Conservation (phyloP, 1,284 basidiomycete species). For the Ustilago loliicola region DNA sequence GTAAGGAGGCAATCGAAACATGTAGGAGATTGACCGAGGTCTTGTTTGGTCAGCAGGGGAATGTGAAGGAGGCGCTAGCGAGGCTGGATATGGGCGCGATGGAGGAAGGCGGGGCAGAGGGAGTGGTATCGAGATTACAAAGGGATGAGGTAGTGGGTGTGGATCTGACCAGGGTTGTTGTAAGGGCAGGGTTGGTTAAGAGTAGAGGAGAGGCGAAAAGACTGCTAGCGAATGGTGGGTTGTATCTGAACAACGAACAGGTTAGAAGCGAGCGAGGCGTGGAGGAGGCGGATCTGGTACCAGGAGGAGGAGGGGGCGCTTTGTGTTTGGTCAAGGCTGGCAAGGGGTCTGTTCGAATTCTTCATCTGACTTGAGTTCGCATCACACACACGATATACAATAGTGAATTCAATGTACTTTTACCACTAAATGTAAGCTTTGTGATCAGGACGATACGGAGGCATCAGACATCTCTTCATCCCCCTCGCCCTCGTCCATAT, state of each 20-base stretch:
- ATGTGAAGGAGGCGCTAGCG: conserved; percentile 64
- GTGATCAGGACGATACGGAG: background rate
- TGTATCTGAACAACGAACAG: conserved; percentile 45
- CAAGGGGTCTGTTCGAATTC: conserved; percentile 16
- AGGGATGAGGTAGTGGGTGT: conserved; percentile 18
- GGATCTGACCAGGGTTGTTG: conserved; percentile 13
- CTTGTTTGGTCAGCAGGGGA: conserved; percentile 73
- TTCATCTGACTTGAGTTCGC: background rate
- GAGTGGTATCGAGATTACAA: background rate
- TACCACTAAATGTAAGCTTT: background rate
- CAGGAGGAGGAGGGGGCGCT: background rate
- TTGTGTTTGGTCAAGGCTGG: conserved; percentile 31
- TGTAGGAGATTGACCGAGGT: conserved; percentile 75
- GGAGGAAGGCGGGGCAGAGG: background rate
- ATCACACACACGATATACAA: background rate
- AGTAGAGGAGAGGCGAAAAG: conserved; percentile 39
- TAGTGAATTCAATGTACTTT: background rate
- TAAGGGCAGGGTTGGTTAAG: conserved; percentile 16
- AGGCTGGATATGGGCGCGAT: background rate
- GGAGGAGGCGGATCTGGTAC: conserved; percentile 12
- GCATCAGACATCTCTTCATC: conserved; percentile 33
- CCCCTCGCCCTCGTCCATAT: background rate
- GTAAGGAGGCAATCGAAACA: conserved; percentile 72
- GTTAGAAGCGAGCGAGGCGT: background rate
- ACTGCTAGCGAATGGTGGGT: conserved; percentile 21